Evolutionary conservation across 1,284 basidiomycete genomes (phyloP), one percentile per base, ranked within the genome.

Genomic region (Apiotrichum montevideense): DNA sequence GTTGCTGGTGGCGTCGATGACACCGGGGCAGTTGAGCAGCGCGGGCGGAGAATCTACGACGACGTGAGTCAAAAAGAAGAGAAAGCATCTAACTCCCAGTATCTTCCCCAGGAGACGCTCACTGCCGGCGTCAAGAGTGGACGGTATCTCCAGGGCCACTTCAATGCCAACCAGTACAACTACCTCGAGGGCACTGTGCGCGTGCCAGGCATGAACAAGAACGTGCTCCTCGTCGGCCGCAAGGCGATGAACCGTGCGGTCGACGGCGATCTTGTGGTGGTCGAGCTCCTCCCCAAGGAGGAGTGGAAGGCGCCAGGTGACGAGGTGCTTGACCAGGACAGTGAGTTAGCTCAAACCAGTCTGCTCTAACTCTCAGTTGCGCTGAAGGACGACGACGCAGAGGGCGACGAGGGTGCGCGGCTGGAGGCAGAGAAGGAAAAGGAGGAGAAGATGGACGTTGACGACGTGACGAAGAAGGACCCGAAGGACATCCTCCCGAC

Each of bases 171-270:
- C 67, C 85, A 87, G 59, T 98, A 91, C 80, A 98, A 98, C 74
- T 98, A 95, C 69, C 81, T 98, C 6, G 93, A 97, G 86, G 95
- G 91, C 2, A 88, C 82, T 46, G 93, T 98, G 14, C 81, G 83
- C 4, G 86, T 87, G 0, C 82, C 85, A 1, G 82, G 81, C 0
- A 87, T 89, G 63, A 78, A 80, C 14, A 91, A 88, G 67, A 87
- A 91, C 0, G 81, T 98, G 9, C 80, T 98, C 7, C 80, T 99
- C 2, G 82, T 91, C 21, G 94, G 95, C 0, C 81, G 93, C 34
- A 87, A 95, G 74, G 85, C 90, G 57, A 97, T 98, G 89, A 99
- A 99, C 72, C 85, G 96, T 33, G 85, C 93, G 0, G 88, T 98
- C 3, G 85, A 97, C 56, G 94, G 96, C 1, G 96, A 99, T 69